A percentile compares a stretch with the other conserved stretches of the same genome.
Conservation (phyloP, 768 basidiomycete species). For the Pleurotus tuoliensis region DNA sequence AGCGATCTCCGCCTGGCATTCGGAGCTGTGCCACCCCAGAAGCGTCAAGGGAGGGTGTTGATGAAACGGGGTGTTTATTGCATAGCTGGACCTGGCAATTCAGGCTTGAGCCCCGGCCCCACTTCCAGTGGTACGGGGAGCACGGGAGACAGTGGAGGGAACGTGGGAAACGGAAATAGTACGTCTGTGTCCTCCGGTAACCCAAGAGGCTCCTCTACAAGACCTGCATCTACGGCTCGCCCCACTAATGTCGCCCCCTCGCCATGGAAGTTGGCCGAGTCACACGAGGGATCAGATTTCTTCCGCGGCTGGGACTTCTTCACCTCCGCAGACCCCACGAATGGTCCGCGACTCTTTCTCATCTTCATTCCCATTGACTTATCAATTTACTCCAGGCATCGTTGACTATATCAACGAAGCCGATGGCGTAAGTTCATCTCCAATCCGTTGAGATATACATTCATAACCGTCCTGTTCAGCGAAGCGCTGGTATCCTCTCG, state of each 20-base stretch:
- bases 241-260: constrained; percentile 31
- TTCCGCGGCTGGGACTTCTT: constrained; percentile 83
- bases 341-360: constrained; percentile 38
- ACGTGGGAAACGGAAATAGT: constrained; percentile 4
- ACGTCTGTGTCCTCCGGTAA: constrained; percentile 20
- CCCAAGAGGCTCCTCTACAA: neutral
- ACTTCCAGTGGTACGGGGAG: constrained; percentile 14
- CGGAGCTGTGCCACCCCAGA: constrained; percentile 47
- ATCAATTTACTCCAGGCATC: constrained; percentile 20
- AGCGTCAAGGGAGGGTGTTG: constrained; percentile 17
- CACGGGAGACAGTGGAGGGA: constrained; percentile 9
- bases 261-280: constrained; percentile 55
- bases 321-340: constrained; percentile 67
- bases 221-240: constrained; percentile 6
- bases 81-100: constrained; percentile 40
- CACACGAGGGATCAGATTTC: constrained; percentile 68
- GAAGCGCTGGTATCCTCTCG: constrained; percentile 53
- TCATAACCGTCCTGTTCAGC: constrained; percentile 27
- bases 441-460: constrained; percentile 6
- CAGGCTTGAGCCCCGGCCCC: constrained; percentile 18
- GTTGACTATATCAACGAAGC: constrained; percentile 65
- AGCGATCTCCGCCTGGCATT: constrained; percentile 69
- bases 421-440: constrained; percentile 44
- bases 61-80: constrained; percentile 26
- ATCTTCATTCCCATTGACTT: neutral